Base-by-base conservation (phyloP, 2,329 filamentous ascomycete species). In the Fusarium nodosum region DNA sequence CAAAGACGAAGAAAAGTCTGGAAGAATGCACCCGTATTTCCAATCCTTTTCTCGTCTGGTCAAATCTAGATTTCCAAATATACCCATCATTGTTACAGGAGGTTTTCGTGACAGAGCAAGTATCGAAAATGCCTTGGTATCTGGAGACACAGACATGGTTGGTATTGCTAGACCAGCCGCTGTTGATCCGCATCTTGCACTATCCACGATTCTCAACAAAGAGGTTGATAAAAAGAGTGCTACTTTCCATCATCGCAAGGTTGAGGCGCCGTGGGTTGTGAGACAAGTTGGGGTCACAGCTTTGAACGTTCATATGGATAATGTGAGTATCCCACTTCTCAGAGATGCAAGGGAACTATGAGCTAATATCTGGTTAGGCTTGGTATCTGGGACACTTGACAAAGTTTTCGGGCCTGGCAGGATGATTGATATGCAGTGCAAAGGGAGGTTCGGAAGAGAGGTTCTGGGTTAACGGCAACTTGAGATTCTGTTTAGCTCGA, bases 11-110 rank as follows among this genome's bases (percentile, higher is more conserved):
- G 48, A 52, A 7, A 52, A 52, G 34, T 28, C 24, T 2, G 48
- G 48, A n/a, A 52, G 12, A 18, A 52, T 52, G 48, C 18, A 39
- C 5, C 48, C 48, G 5, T 52, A 52, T 7, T 52, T 52, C n/a
- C 26, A 39, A 7, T 2, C 16, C 6, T 52, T 52, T 24, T 52
- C 48, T 6, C 24, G 7, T 20, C 13, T 30, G 3, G 34, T 52
- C 24, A 52, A 39, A 20, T 39, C 34, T 5, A 24, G 34, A 3
- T 52, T 39, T 11, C 18, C 24, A 16, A 9, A 15, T 6, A 15
- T 52, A 3, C 48, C 34, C 7, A 34, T 52, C 12, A 39, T 52
- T 39, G 22, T 52, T 2, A 52, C 48, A 6, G 48, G 48, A 28
- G 48, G 48, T 3, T 52, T 52, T 13, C 48, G 48, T 7, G 34